phyloP scores from a whole-genome alignment of 352 stramenopile genomes.

The Phytophthora ramorum region DNA sequence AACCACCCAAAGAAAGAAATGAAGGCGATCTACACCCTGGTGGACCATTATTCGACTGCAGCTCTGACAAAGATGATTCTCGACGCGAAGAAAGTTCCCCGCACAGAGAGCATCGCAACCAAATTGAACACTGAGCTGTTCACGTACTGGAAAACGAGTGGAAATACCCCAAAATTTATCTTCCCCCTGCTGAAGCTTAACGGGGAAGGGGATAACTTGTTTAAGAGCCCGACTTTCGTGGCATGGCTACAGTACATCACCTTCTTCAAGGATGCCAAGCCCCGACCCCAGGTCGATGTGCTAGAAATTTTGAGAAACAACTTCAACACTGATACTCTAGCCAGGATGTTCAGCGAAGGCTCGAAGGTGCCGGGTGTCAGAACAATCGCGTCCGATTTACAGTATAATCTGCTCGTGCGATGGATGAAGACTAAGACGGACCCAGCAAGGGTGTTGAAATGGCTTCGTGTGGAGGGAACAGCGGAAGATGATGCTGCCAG shows the following conservation, averaged over 20 bases:
- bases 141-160: slow-evolving; percentile 1
- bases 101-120: background rate
- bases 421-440: background rate
- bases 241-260: background rate
- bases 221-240: background rate
- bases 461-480: background rate
- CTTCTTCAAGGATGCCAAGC: background rate
- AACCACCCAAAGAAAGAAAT: slow-evolving; percentile 1
- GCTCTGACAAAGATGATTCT: slow-evolving; percentile 9
- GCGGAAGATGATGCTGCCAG: background rate
- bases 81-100: background rate
- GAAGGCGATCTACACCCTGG: background rate
- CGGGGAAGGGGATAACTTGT: background rate
- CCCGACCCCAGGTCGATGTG: background rate
- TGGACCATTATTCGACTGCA: background rate
- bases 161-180: background rate
- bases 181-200: background rate
- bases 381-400: background rate
- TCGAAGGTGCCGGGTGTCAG: background rate
- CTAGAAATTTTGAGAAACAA: background rate
- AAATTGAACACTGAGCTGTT: slow-evolving; percentile 8
- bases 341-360: background rate
- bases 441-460: background rate
- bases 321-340: background rate
- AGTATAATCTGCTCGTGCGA: background rate